These are phyloP conservation scores for Kazachstania psychrophila DNA, from an alignment of 805 yeast genomes.

Conservation along the genomic window DNA sequence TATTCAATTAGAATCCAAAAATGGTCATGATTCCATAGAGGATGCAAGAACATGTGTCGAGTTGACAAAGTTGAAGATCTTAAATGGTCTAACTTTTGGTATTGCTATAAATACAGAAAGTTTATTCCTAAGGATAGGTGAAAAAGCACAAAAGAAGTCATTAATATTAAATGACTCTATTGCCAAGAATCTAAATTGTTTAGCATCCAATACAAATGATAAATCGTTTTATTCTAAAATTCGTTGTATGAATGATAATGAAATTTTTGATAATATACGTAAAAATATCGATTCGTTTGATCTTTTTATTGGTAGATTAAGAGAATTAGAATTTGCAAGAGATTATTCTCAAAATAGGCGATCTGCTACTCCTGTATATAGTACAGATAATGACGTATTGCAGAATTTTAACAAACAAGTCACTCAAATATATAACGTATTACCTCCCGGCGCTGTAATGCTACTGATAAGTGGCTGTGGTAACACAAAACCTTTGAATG, in stretches of 20 bases:
- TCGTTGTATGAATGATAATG: conserved; percentile 51
- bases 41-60: conserved; percentile 78
- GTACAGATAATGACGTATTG: conserved; percentile 6
- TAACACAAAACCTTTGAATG: conserved; percentile 38
- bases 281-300: conserved; percentile 34
- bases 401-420: conserved; percentile 38
- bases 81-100: conserved; percentile 63
- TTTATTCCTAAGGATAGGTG: conserved; percentile 33
- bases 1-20: conserved; percentile 55
- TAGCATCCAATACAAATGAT: neutral
- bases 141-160: conserved; percentile 21
- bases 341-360: conserved; percentile 26
- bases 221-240: conserved; percentile 16
- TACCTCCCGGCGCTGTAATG: conserved; percentile 54
- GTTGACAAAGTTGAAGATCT: conserved; percentile 58
- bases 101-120: conserved; percentile 35
- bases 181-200: conserved; percentile 9
- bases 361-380: conserved; percentile 2
- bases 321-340: conserved; percentile 46
- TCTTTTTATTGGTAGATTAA: conserved; percentile 45
- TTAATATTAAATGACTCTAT: conserved; percentile 31
- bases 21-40: conserved; percentile 80
- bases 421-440: conserved; percentile 36
- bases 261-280: conserved; percentile 38
- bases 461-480: conserved; percentile 58